A percentile compares a stretch with the other conserved stretches of the same genome.
These are phyloP conservation scores for Nitzschia sp. DNA, from an alignment of 108 stramenopile species.

Conservation along the genomic window DNA sequence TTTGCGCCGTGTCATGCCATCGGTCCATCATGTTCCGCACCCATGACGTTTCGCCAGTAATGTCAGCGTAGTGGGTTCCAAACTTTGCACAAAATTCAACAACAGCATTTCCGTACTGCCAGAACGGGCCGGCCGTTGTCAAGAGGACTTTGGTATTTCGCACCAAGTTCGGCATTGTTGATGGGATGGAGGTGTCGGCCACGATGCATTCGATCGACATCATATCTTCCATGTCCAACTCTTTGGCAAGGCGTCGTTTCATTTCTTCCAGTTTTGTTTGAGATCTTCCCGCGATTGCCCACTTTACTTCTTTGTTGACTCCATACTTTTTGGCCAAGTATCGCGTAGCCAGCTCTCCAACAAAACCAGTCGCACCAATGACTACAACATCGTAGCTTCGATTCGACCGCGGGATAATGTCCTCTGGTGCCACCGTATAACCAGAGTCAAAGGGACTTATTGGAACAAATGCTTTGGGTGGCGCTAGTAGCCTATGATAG, in stretches of 20 bases:
- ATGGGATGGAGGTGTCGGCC: constrained; percentile 59
- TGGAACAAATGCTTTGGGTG: background rate
- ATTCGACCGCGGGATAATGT: constrained; percentile 36
- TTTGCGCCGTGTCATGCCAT: constrained; percentile 59
- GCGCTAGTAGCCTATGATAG: background rate
- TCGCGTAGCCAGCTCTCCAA: constrained; percentile 71
- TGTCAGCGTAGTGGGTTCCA: constrained; percentile 92
- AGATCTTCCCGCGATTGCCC: constrained; percentile 85
- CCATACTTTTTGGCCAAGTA: constrained; percentile 70
- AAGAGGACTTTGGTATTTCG: constrained; percentile 71
- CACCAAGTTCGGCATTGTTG: constrained; percentile 67
- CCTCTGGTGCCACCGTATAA: constrained; percentile 17
- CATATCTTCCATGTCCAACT: constrained; percentile 38
- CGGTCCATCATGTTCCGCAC: constrained; percentile 71
- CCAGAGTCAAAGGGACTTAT: constrained; percentile 22
- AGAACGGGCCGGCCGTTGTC: constrained; percentile 92
- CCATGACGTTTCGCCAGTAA: constrained; percentile 92
- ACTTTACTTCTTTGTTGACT: constrained; percentile 49
- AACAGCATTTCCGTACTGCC: constrained; percentile 71
- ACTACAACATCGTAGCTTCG: constrained; percentile 81
- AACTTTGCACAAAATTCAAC: constrained; percentile 83
- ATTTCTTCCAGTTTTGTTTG: constrained; percentile 51
- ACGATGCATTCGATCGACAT: constrained; percentile 48
- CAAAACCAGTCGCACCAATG: constrained; percentile 89
- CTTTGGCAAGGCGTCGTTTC: constrained; percentile 31